phyloP scores from a whole-genome alignment of 257 asterid species.

The Paulownia fortunei region DNA sequence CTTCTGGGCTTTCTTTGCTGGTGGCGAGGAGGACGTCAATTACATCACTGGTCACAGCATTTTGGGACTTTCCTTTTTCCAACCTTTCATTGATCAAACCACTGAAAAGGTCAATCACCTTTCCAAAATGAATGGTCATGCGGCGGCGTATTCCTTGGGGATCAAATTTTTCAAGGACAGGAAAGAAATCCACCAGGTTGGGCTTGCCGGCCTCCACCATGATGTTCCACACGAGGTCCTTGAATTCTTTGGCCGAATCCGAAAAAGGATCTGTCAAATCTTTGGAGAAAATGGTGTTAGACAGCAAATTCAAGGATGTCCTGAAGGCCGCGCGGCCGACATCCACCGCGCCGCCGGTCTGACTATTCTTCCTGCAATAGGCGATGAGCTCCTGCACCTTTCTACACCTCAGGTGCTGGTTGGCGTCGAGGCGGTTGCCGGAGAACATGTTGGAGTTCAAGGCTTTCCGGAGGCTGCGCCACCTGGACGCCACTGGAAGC shows the following conservation, averaged over 20 bases:
- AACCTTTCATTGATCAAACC: constrained; percentile 54
- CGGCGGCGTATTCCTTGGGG: constrained; percentile 67
- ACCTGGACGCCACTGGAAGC: constrained; percentile 63
- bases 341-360: constrained; percentile 52
- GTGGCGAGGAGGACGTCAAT: constrained; percentile 52
- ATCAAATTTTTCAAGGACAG: constrained; percentile 48
- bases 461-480: constrained; percentile 72
- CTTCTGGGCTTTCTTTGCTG: constrained; percentile 55
- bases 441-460: constrained; percentile 68
- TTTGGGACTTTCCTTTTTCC: constrained; percentile 32
- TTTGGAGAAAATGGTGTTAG: constrained; percentile 55
- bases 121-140: constrained; percentile 42
- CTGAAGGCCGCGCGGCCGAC: constrained; percentile 60
- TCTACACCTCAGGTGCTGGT: constrained; percentile 51
- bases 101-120: constrained; percentile 36
- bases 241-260: constrained; percentile 66
- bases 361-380: constrained; percentile 49
- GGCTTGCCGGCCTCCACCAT: constrained; percentile 71
- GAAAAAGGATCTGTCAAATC: constrained; percentile 58
- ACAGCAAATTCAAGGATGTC: constrained; percentile 56
- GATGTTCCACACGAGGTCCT: constrained; percentile 54
- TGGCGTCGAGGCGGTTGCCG: constrained; percentile 64
- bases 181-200: constrained; percentile 67
- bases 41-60: constrained; percentile 38
- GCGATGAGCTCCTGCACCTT: constrained; percentile 70